Conservation (phyloP, 1,284 basidiomycete species). For the Volvariella volvacea region DNA sequence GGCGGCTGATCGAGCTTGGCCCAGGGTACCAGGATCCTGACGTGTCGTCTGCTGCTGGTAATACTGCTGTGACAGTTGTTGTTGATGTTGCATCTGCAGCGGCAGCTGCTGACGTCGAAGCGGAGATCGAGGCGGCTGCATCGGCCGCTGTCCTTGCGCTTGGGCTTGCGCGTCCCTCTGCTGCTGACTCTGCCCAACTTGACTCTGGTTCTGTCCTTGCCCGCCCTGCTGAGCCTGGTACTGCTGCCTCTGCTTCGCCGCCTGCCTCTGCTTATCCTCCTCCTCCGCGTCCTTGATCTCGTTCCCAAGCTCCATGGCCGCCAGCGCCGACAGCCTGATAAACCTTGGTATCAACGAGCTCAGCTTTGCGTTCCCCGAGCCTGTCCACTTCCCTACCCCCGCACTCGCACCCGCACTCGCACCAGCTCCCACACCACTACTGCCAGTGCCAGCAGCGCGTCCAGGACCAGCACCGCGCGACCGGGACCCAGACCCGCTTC, state of each 20-base stretch:
- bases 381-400: constrained; percentile 20
- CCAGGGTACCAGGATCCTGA: too few species aligned
- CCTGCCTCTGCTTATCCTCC: constrained; percentile 23
- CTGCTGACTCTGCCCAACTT: background rate
- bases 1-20: too few species aligned
- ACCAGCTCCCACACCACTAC: too few species aligned
- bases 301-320: constrained; percentile 58
- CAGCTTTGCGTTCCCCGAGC: constrained; percentile 55
- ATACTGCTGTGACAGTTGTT: too few species aligned
- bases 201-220: too few species aligned
- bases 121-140: background rate
- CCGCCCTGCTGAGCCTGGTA: too few species aligned
- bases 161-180: background rate
- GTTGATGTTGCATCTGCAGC: too few species aligned
- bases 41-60: too few species aligned
- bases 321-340: constrained; percentile 59
- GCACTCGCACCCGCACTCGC: too few species aligned
- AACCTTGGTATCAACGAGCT: constrained; percentile 67
- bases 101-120: too few species aligned
- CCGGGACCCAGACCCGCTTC: constrained; percentile 8
- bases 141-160: background rate
- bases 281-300: constrained; percentile 40
- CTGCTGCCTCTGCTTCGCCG: constrained; percentile 9
- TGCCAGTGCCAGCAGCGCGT: constrained; percentile 5
- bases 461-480: background rate